Conservation (phyloP, 2,329 filamentous ascomycete genomes). For the Colletotrichum sp. region DNA sequence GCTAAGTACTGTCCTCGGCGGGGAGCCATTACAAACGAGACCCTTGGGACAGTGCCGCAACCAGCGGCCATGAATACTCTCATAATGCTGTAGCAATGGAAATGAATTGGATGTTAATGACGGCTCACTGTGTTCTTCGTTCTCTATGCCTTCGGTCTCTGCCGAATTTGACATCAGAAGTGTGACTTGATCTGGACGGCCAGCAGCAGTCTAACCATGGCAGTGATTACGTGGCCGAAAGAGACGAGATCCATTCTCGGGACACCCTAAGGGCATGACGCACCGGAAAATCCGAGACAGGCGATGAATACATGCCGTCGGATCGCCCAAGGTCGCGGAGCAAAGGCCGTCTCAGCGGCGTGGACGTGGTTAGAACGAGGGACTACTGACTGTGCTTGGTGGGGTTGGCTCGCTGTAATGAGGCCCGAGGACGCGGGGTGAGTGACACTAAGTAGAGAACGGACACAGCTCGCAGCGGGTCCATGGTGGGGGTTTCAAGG, state of each 20-base stretch:
- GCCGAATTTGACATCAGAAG: not conserved
- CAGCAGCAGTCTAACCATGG: not conserved
- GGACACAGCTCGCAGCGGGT: not conserved
- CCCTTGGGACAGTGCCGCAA: not conserved
- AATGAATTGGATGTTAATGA: not conserved
- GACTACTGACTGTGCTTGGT: not conserved
- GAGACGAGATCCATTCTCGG: not conserved
- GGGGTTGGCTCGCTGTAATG: constrained; percentile 31
- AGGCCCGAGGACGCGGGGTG: constrained; percentile 28
- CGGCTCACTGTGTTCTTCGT: not conserved
- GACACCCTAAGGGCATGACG: not conserved
- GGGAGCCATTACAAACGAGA: not conserved
- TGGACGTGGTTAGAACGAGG: not conserved
- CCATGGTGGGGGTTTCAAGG: not conserved
- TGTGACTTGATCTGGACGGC: not conserved
- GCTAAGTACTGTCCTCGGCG: not conserved
- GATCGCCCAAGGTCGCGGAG: not conserved
- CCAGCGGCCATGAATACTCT: not conserved
- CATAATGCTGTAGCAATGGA: not conserved
- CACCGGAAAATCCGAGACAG: not conserved
- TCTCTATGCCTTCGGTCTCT: not conserved
- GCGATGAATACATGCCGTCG: not conserved
- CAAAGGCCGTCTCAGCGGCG: not conserved
- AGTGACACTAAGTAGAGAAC: not conserved
- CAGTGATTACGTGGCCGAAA: not conserved